phyloP scores from a whole-genome alignment of 371 early-diverging fungal genomes.

The Actinomucor elegans region DNA sequence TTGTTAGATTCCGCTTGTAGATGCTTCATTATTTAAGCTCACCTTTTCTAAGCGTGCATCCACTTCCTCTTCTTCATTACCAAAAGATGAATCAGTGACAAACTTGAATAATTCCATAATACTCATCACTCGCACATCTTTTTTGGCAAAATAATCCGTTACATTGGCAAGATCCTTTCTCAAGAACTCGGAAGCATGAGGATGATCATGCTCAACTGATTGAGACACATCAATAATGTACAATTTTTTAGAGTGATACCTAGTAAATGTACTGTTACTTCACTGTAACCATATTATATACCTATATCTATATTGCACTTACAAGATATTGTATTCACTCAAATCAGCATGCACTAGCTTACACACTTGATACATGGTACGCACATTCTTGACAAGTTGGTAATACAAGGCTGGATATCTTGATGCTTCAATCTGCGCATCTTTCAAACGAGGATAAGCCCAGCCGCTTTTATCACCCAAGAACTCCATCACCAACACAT shows the following conservation, averaged over 20 bases:
- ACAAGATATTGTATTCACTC: constrained; percentile 98
- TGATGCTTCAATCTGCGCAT: constrained; percentile 78
- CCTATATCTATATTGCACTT: too few species aligned
- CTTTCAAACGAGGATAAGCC: constrained; percentile 95
- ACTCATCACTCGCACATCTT: constrained; percentile 80
- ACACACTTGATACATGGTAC: constrained; percentile 94
- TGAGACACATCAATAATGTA: constrained; percentile 99
- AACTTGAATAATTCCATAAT: constrained; percentile 90
- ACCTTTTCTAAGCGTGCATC: constrained; percentile 68
- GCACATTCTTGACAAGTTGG: constrained; percentile 88
- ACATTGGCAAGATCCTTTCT: constrained; percentile 96
- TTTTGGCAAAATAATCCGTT: constrained; percentile 92
- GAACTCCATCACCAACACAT: constrained; percentile 98
- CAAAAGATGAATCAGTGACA: constrained; percentile 69
- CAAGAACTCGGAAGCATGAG: constrained; percentile 97
- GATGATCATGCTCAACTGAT: constrained; percentile 99
- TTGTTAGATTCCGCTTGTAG: neutral
- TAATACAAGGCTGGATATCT: constrained; percentile 80
- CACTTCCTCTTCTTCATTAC: constrained; percentile 62
- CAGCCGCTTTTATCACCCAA: constrained; percentile 92
- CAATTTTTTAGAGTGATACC: constrained; percentile 77
- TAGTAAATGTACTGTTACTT: constrained; percentile 12
- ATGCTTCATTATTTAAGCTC: neutral
- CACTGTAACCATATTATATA: too few species aligned
- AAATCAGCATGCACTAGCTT: constrained; percentile 99